Evolutionary conservation across 345 rosid genomes (phyloP), one percentile per base, ranked within the genome.

Genomic region (Eutrema heterophyllum): DNA sequence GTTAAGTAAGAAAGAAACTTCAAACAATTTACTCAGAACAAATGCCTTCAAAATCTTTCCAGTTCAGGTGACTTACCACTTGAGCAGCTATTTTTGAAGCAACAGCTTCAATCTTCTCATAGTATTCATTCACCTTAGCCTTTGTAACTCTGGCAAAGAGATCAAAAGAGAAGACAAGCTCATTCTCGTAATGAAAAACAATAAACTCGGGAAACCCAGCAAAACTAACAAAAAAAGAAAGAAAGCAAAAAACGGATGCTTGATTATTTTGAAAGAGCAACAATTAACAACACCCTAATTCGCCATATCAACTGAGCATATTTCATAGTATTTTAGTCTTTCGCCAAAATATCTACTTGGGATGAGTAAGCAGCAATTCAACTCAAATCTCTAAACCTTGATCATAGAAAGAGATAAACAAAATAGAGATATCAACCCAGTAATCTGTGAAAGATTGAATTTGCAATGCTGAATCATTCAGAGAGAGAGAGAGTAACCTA

Each of bases 61-160:
- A 43, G 56, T 76, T 68, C 10, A 27, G 11, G 29, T n/a, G 57
- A 81, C 87, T 52, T 67, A 88, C 97, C 81, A 72, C 51, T 64
- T 82, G 79, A 40, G 81, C 68, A 74, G 82, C 83, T 58, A 93
- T 62, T 44, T 27, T 83, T 39, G 91, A 85, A 76, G 92, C 96
- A 80, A 93, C 73, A 18, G 79, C 84, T 81, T 93, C 93, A 70
- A 91, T 84, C 85, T 83, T 86, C 77, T 89, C 88, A 18, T 91
- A 85, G 77, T 89, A 93, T 12, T 89, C 96, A 83, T 86, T 93
- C 75, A 86, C 62, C 80, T 78, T 83, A 21, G 88, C 89, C 77
- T 88, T 89, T 24, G 98, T 83, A 74, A 90, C 69, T 73, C 96
- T 93, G 83, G 8, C 5, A 27, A 39, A 57, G 67, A 74, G 64